These are phyloP conservation scores for Cladosporium sp. DNA, from an alignment of 2,329 filamentous ascomycete genomes.

Conservation along the genomic window DNA sequence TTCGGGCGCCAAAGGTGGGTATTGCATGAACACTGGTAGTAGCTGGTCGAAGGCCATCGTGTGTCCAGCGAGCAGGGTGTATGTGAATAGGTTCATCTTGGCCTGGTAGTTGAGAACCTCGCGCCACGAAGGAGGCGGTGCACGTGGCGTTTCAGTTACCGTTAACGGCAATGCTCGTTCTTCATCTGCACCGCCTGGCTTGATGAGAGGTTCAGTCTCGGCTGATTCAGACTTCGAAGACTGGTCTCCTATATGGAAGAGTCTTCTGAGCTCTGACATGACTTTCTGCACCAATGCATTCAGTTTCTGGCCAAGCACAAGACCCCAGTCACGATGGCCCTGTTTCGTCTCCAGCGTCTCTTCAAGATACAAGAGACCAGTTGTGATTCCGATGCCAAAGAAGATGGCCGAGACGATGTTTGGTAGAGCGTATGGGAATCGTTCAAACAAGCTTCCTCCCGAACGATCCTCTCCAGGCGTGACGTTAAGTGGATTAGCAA, in stretches of 20 bases:
- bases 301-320: slow-evolving; percentile 67
- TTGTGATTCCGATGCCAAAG: slow-evolving; percentile 72
- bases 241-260: slow-evolving; percentile 1
- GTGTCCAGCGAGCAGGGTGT: slow-evolving; percentile 78
- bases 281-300: slow-evolving; percentile 5
- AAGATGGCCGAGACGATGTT: slow-evolving; percentile 74
- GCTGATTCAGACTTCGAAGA: neutral
- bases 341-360: slow-evolving; percentile 77
- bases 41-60: slow-evolving; percentile 82
- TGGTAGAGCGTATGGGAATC: slow-evolving; percentile 77
- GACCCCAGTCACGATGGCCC: slow-evolving; percentile 67
- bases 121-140: slow-evolving; percentile 41
- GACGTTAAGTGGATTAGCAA: slow-evolving; percentile 75
- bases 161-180: slow-evolving; percentile 19
- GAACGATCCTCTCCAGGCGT: slow-evolving; percentile 51
- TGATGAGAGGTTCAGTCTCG: slow-evolving; percentile 22
- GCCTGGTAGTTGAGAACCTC: slow-evolving; percentile 74
- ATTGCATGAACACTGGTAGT: slow-evolving; percentile 83
- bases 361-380: slow-evolving; percentile 73
- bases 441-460: slow-evolving; percentile 62
- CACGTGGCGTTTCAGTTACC: slow-evolving; percentile 15
- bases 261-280: neutral
- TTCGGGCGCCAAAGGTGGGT: slow-evolving; percentile 56
- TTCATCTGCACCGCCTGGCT: slow-evolving; percentile 15
- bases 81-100: slow-evolving; percentile 68